A percentile compares a stretch with the other conserved stretches of the same genome.
phyloP scores from a whole-genome alignment of 139 green algal genomes.

The Haematococcus sp. region DNA sequence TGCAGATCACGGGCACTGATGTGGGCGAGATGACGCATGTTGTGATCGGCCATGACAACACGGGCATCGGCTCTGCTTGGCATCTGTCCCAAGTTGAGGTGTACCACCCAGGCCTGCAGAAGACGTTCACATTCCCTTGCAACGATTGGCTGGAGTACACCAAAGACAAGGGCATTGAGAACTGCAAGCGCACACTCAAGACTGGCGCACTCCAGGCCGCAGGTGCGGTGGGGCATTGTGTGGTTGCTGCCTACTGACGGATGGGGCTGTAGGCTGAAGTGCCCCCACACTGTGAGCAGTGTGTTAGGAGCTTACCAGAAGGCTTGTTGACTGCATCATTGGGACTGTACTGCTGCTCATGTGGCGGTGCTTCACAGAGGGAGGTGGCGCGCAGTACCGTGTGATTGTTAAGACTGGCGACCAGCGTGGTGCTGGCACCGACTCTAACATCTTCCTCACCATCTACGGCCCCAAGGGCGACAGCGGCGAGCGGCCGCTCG shows the following conservation, averaged over 20 bases:
- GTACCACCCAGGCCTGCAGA: slow-evolving; percentile 26
- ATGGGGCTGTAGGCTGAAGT: background rate
- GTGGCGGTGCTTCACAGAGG: too few species aligned
- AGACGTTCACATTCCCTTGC: slow-evolving; percentile 44
- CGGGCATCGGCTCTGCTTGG: slow-evolving; percentile 44
- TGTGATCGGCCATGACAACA: slow-evolving; percentile 43
- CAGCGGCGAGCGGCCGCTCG: slow-evolving; percentile 41
- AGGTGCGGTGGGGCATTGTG: slow-evolving; percentile 6
- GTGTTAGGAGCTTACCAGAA: too few species aligned
- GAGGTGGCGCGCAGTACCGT: background rate
- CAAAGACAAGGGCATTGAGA: slow-evolving; percentile 31
- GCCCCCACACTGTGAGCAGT: too few species aligned
- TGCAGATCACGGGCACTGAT: slow-evolving; percentile 31
- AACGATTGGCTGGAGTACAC: slow-evolving; percentile 45
- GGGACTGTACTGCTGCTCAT: too few species aligned
- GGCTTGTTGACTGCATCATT: too few species aligned
- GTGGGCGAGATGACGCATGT: slow-evolving; percentile 40
- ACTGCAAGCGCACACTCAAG: slow-evolving; percentile 34
- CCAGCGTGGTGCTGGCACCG: slow-evolving; percentile 56
- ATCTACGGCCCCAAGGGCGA: slow-evolving; percentile 50
- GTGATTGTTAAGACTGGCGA: slow-evolving; percentile 43
- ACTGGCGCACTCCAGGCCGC: slow-evolving; percentile 21
- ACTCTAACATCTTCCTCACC: slow-evolving; percentile 62
- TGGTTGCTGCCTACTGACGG: slow-evolving; percentile 13
- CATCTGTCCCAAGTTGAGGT: slow-evolving; percentile 58